phyloP scores from a whole-genome alignment of 148 eudicot species.

The Polygonum aviculare region DNA sequence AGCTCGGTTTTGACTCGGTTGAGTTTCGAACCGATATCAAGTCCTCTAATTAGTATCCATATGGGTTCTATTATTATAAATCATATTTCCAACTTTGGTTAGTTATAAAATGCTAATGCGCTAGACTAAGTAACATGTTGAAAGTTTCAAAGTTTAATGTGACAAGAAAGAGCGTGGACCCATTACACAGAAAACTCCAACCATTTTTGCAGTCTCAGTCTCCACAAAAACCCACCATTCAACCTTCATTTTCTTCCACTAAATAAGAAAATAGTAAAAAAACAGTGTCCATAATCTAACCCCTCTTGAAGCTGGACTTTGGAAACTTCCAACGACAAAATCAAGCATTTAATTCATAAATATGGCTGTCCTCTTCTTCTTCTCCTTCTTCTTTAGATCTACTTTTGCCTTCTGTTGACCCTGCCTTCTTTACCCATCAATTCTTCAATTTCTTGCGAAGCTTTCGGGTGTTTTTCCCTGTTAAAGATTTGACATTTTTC shows the following conservation, averaged over 20 bases:
- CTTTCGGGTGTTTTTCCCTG: too few species aligned
- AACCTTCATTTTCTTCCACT: not conserved
- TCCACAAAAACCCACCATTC: not conserved
- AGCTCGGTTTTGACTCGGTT: too few species aligned
- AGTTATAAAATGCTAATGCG: too few species aligned
- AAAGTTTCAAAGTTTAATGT: not conserved
- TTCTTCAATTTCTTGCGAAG: too few species aligned
- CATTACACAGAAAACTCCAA: not conserved
- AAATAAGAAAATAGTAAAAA: not conserved
- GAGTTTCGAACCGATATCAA: too few species aligned
- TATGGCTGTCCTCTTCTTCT: not conserved
- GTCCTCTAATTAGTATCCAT: too few species aligned
- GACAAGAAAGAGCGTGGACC: conserved; percentile 8
- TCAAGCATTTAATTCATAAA: not conserved
- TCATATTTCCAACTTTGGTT: not conserved
- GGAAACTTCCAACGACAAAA: conserved; percentile 5
- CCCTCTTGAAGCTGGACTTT: not conserved
- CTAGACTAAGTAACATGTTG: not conserved
- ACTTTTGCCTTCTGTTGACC: not conserved
- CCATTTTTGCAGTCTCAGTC: not conserved
- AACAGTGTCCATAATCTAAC: not conserved
- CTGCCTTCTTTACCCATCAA: not conserved
- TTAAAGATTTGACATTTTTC: too few species aligned
- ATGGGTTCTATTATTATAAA: not conserved
- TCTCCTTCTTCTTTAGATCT: not conserved